Evolutionary conservation across 2,329 filamentous ascomycete genomes (phyloP).

Genomic region (Cladosporium velox): DNA sequence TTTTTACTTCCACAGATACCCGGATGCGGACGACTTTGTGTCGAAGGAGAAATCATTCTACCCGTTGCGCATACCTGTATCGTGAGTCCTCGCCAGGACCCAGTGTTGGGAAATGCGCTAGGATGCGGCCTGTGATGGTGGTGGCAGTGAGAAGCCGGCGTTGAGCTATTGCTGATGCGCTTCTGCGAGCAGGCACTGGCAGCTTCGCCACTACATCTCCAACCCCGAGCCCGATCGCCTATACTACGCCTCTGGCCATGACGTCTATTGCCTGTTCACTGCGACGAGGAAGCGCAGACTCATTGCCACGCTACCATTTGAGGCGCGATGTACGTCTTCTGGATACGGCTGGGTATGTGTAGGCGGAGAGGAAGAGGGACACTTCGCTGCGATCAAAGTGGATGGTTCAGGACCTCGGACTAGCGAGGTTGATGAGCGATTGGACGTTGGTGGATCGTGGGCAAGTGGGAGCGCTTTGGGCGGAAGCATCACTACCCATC

Average conservation of each 20-base stretch:
- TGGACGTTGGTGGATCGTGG: constrained; percentile 16
- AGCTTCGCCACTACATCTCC: constrained; percentile 87
- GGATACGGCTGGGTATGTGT: constrained; percentile 87
- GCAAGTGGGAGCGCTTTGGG: constrained; percentile 7
- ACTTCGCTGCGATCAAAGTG: constrained; percentile 78
- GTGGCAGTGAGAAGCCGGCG: background rate
- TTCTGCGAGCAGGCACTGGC: constrained; percentile 62
- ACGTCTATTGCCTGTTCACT: constrained; percentile 62
- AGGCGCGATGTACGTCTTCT: constrained; percentile 83
- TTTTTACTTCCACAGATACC: constrained; percentile 40
- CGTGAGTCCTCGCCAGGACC: constrained; percentile 38
- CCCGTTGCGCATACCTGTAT: constrained; percentile 51
- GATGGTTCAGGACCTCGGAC: constrained; percentile 37
- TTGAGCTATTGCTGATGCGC: constrained; percentile 35
- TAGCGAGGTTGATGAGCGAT: constrained; percentile 13
- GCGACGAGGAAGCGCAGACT: constrained; percentile 70
- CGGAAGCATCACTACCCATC: constrained; percentile 47
- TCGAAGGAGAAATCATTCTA: constrained; percentile 49
- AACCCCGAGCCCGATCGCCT: constrained; percentile 73
- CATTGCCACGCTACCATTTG: constrained; percentile 68
- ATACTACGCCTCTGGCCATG: constrained; percentile 78
- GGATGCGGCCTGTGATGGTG: background rate
- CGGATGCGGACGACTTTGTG: constrained; percentile 50
- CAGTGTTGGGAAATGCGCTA: background rate
- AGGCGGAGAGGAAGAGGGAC: constrained; percentile 78